Percentiles rank a stretch among this genome's conserved stretches.
Conservation (phyloP, 306 rosid species). For the Vachellia pachyceras region DNA sequence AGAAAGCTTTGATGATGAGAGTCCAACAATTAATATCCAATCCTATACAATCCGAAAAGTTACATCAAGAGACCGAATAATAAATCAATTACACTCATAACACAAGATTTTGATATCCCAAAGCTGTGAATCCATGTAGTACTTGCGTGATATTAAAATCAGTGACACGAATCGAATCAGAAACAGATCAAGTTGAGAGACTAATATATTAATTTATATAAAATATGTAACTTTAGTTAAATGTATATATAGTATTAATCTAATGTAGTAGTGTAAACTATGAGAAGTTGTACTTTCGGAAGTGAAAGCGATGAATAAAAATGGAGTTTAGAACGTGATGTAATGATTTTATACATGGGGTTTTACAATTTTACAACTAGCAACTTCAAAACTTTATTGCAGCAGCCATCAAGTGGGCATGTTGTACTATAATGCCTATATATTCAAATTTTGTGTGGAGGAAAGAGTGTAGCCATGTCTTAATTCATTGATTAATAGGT, state of each 20-base stretch:
- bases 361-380: conserved; percentile 18
- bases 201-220: no score
- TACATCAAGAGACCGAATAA: neutral
- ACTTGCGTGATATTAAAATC: neutral
- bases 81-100: neutral
- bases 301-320: conserved; percentile 2
- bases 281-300: neutral
- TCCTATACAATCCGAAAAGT: neutral
- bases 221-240: neutral
- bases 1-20: neutral
- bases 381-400: conserved; percentile 30
- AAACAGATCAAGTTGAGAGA: neutral
- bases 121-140: neutral
- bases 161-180: neutral
- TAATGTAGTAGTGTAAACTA: neutral
- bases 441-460: conserved; percentile 33
- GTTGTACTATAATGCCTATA: neutral
- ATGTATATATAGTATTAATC: neutral
- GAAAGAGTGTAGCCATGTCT: neutral
- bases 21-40: conserved; percentile 17
- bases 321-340: conserved; percentile 38
- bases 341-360: conserved; percentile 46
- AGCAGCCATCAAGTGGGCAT: conserved; percentile 32
- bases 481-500: neutral
- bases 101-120: neutral